A percentile compares a stretch with the other conserved stretches of the same genome.
phyloP scores from a whole-genome alignment of 2,329 filamentous ascomycete species.

The Fusarium sp. region DNA sequence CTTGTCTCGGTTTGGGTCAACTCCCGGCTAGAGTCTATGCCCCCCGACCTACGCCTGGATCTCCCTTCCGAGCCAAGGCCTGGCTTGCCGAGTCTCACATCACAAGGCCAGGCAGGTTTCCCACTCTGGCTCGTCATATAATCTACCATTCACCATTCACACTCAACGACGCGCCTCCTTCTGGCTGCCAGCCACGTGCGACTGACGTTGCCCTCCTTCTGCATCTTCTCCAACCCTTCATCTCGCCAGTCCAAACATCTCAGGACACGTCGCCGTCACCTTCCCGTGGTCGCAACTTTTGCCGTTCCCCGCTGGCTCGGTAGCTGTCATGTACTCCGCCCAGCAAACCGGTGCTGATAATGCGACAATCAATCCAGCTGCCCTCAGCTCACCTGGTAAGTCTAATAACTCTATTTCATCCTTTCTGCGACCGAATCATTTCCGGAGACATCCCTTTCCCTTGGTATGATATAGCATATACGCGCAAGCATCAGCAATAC shows the following conservation, averaged over 20 bases:
- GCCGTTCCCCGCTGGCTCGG: slow-evolving; percentile 47
- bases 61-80: slow-evolving; percentile 38
- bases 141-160: slow-evolving; percentile 46
- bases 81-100: slow-evolving; percentile 44
- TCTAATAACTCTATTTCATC: slow-evolving; percentile 44
- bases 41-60: slow-evolving; percentile 33
- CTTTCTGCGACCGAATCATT: slow-evolving; percentile 34
- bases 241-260: slow-evolving; percentile 68
- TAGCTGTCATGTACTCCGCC: slow-evolving; percentile 57
- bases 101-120: slow-evolving; percentile 42
- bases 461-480: slow-evolving; percentile 4
- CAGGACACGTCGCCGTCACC: slow-evolving; percentile 73
- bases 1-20: slow-evolving; percentile 40
- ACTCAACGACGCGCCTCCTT: slow-evolving; percentile 46
- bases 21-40: slow-evolving; percentile 37
- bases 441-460: slow-evolving; percentile 27
- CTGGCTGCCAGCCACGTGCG: slow-evolving; percentile 67
- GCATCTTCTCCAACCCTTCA: slow-evolving; percentile 59
- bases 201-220: slow-evolving; percentile 61
- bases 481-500: slow-evolving; percentile 10
- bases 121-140: slow-evolving; percentile 45
- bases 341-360: slow-evolving; percentile 82
- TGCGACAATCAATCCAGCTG: slow-evolving; percentile 92
- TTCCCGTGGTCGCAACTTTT: slow-evolving; percentile 44
- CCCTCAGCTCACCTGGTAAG: slow-evolving; percentile 84